Conservation (phyloP, 768 basidiomycete species). For the Dacryopinax spathularia region DNA sequence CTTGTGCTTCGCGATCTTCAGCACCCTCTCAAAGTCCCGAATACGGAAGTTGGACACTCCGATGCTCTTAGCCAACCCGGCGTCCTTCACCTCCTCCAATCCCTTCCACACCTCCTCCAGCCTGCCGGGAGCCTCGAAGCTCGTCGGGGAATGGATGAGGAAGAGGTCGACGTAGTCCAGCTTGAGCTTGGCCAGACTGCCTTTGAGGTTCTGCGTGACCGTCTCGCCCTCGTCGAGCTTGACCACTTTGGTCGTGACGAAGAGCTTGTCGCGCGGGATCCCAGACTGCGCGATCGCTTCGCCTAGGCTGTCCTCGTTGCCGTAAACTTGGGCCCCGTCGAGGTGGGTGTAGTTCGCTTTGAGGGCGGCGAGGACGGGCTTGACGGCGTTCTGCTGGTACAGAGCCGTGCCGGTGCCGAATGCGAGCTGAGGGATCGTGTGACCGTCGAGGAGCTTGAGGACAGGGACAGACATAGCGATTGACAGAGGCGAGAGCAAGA, state of each 20-base stretch:
- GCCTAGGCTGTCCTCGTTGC: constrained; percentile 22
- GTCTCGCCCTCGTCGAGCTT: constrained; percentile 8
- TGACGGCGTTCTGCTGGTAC: constrained; percentile 8
- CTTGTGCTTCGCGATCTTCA: constrained; percentile 19
- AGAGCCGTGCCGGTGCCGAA: constrained; percentile 48
- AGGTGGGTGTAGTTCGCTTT: constrained; percentile 18
- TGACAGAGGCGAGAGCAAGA: too few species aligned
- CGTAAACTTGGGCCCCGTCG: constrained; percentile 22
- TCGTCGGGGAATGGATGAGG: constrained; percentile 21
- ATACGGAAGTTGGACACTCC: constrained; percentile 29
- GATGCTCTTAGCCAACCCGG: constrained; percentile 25
- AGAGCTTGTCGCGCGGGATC: constrained; percentile 19
- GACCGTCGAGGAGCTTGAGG: constrained; percentile 43
- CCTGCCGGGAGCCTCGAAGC: constrained; percentile 7
- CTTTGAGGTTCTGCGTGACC: constrained; percentile 18
- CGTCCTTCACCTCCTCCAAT: constrained; percentile 19
- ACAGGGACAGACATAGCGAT: constrained; percentile 14
- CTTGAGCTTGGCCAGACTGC: constrained; percentile 20
- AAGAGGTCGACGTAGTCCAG: constrained; percentile 20
- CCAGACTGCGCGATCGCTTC: constrained; percentile 16
- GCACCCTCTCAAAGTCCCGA: constrained; percentile 22
- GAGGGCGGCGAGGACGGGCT: constrained; percentile 13
- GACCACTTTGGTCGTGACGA: constrained; percentile 18
- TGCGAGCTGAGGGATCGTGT: constrained; percentile 39
- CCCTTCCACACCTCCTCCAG: constrained; percentile 19